Evolutionary conservation across 129 eudicot genomes (phyloP).

Genomic region (Saposhnikovia divaricata): DNA sequence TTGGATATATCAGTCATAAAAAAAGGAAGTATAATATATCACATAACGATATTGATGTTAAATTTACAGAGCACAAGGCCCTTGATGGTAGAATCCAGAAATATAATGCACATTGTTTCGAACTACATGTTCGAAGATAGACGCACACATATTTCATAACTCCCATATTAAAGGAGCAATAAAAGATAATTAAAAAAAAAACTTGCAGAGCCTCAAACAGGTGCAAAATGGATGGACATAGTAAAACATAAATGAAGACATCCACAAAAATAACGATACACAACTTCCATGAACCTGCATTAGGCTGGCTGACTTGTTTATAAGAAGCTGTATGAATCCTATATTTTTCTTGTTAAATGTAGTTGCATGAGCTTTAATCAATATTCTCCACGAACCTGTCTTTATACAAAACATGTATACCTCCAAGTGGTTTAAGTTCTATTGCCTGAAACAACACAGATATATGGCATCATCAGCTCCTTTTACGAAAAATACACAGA

Average conservation of each 20-base stretch:
- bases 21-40: background rate
- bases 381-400: constrained; percentile 41
- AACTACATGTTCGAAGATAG: background rate
- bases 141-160: background rate
- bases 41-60: background rate
- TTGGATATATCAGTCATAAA: too few relatives aligned
- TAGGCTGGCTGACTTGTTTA: background rate
- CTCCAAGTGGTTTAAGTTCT: constrained; percentile 68
- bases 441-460: constrained; percentile 54
- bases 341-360: background rate
- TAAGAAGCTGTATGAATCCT: background rate
- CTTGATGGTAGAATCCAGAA: background rate
- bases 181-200: too few relatives aligned
- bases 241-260: background rate
- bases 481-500: background rate
- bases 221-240: background rate
- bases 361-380: background rate
- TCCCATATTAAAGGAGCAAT: background rate
- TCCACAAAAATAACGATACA: background rate
- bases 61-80: background rate
- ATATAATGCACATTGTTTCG: background rate
- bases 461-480: constrained; percentile 14
- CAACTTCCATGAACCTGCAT: background rate
- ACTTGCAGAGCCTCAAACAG: background rate
- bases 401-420: constrained; percentile 50